Percentiles rank a stretch among this genome's conserved stretches.
phyloP scores from a whole-genome alignment of 2,329 filamentous ascomycete genomes.

The Pseudogymnoascus sp. region DNA sequence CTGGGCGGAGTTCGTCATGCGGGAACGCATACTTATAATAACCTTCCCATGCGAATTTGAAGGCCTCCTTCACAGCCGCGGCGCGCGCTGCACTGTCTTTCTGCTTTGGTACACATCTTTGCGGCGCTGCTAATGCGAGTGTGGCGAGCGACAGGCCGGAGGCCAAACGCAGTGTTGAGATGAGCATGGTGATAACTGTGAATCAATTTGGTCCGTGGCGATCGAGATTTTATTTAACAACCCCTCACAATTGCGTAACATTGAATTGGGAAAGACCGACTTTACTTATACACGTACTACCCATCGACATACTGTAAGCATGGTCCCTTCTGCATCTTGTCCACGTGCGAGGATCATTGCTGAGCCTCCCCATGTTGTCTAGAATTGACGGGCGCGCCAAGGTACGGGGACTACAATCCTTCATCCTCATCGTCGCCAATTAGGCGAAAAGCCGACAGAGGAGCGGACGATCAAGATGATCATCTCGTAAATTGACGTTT shows the following conservation, averaged over 20 bases:
- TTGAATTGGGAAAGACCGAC: background rate
- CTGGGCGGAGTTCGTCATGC: slow-evolving; percentile 65
- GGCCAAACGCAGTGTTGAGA: background rate
- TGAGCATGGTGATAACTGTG: background rate
- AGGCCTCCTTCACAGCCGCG: slow-evolving; percentile 58
- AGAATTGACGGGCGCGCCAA: background rate
- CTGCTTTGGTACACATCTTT: background rate
- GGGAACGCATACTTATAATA: slow-evolving; percentile 70
- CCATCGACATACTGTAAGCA: background rate
- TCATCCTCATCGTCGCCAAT: background rate
- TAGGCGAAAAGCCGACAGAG: background rate
- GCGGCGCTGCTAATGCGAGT: background rate
- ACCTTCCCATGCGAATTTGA: slow-evolving; percentile 62
- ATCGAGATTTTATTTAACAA: background rate
- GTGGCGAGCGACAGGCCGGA: background rate
- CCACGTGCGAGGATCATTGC: background rate
- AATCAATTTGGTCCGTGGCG: background rate
- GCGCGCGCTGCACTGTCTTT: slow-evolving; percentile 32
- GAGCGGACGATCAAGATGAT: background rate
- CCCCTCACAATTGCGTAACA: background rate
- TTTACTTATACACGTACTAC: slow-evolving; percentile 3
- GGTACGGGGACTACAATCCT: background rate
- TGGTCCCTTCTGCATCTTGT: background rate
- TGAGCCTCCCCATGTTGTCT: background rate
- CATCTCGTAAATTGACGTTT: slow-evolving; percentile 1